Base-by-base conservation (phyloP, 2,329 filamentous ascomycete species). In the Pestalotiopsis sp. region DNA sequence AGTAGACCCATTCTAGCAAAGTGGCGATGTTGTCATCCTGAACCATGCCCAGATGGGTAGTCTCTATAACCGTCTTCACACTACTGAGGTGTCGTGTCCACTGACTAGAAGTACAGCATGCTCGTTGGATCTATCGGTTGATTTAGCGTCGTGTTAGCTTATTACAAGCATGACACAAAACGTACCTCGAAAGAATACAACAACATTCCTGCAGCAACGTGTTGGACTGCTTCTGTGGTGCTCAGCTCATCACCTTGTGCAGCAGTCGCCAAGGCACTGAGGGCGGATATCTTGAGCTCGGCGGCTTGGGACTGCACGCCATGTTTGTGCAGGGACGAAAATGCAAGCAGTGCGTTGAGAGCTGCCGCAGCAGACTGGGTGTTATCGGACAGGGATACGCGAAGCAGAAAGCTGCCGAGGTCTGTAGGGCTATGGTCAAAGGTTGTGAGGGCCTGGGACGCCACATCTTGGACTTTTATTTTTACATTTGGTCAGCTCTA, bases 1-100 rank as follows among this genome's bases (percentile, higher is more conserved):
- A 78, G 65, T 77, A 71, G 1, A 77, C 73, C 71, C 75, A 77
- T 65, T 77, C 75, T 39, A 76, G 67, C 23, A 78, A 61, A 13
- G 65, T 56, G 25, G 69, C 70, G 12, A 77, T 23, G 7, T 36
- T 36, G 7, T 36, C 31, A 59, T 73, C 69, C 36, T 57, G 52
- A 49, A 27, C 41, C 20, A 69, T 41, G 2, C 70, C 62, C 11
- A 62, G 61, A 5, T 68, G 14, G n/a, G 66, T 61, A 11, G 71
- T 27, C 13, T 69, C 64, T 45, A 76, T 74, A 4, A 77, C 64
- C 13, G 70, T 65, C 68, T 74, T 74, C 60, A 70, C 70, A 14
- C 71, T 69, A 23, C 39, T 27, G 31, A 73, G 52, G 41, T 72
- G 72, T n/a, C 61, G 39, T 2, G 65, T 66, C 72, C 72, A 74